Conservation (phyloP, 768 basidiomycete genomes). For the Stropharia rugosoannulata region DNA sequence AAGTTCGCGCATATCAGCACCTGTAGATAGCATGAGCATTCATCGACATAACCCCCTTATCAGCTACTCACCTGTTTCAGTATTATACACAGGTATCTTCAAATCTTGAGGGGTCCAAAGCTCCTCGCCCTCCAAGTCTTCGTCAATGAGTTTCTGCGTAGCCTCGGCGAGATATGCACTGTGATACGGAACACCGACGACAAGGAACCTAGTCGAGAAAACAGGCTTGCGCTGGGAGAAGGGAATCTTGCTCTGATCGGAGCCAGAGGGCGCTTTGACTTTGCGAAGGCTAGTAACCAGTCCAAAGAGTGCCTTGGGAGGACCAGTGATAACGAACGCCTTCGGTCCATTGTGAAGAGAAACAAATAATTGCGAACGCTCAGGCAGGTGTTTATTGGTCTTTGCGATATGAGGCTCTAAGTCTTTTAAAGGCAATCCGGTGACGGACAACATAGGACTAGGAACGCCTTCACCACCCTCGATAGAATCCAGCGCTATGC, state of each 20-base stretch:
- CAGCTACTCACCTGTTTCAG: constrained; percentile 75
- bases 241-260: constrained; percentile 92
- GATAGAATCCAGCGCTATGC: constrained; percentile 81
- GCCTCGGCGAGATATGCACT: constrained; percentile 78
- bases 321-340: constrained; percentile 92
- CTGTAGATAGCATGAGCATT: constrained; percentile 35
- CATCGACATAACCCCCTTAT: not conserved
- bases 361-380: constrained; percentile 75
- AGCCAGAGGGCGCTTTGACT: constrained; percentile 79
- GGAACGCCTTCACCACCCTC: constrained; percentile 94
- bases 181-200: constrained; percentile 97
- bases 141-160: constrained; percentile 71
- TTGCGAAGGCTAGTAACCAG: constrained; percentile 90
- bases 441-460: constrained; percentile 90
- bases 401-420: constrained; percentile 80
- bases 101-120: constrained; percentile 72
- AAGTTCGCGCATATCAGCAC: constrained; percentile 76
- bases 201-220: constrained; percentile 90
- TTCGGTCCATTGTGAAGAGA: constrained; percentile 93
- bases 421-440: constrained; percentile 73
- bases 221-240: constrained; percentile 95
- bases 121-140: constrained; percentile 77
- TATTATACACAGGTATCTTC: constrained; percentile 85
- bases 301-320: constrained; percentile 88
- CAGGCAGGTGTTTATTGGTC: constrained; percentile 84